Base-by-base conservation (phyloP, 768 basidiomycete species). In the Lactarius quietus region DNA sequence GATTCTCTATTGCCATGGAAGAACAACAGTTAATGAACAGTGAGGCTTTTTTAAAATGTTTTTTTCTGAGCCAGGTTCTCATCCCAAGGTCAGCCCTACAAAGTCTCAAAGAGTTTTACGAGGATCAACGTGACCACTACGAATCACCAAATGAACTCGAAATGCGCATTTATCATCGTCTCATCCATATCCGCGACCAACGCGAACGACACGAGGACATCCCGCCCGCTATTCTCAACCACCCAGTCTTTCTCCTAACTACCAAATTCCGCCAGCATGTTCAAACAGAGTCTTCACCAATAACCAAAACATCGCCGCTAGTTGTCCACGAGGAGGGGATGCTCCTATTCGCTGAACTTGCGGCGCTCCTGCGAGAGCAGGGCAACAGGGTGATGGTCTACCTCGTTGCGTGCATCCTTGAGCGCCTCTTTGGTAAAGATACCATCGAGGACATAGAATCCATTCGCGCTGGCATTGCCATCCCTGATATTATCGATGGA, bases 111-210 rank as follows among this genome's bases (percentile, higher is more conserved):
- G 92, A 98, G 72, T 95, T 93, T 71, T 96, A 97, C 72, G 87
- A 92, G 68, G 95, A 97, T 71, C 87, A 91, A 63, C 75, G 83
- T 0, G 82, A 80, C 10, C 76, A 78, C 48, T 88, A 88, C 66
- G 77, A 86, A 70, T 90, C 89, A 12, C 86, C 89, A 0, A 90
- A 89, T 43, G 95, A 98, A 72, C 83, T 98, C 54, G 96, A 99
- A 76, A 97, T 99, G 87, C 87, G 93, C 36, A 87, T 97, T 1
- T 99, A 98, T 76, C 92, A 95, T 73, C 86, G 95, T 55, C 84
- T 98, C 35, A 88, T 92, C 33, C 93, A 97, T 71, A 89, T 98
- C 52, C 87, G 93, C 33, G 91, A 95, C 74, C 89, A 90, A 71
- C 84, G 76, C 67, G 90, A 90, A 71, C 89, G 85, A 10, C 86